Conservation (phyloP, 805 yeast species). For the Kazachstania africana region DNA sequence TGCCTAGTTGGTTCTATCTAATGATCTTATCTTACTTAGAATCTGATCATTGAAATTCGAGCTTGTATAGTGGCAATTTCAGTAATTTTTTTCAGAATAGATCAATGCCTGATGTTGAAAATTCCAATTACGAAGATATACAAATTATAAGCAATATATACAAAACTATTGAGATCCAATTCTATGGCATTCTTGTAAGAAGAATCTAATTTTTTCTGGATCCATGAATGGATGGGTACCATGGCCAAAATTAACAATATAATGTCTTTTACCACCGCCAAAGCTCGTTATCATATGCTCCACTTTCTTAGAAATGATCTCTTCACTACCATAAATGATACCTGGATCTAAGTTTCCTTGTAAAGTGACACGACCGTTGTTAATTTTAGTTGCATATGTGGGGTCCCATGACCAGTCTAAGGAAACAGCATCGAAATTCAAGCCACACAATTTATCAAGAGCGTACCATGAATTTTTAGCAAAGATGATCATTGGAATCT, state of each 20-base stretch:
- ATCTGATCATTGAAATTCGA: too few relatives aligned
- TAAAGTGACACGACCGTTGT: conserved; percentile 64
- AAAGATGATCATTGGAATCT: conserved; percentile 78
- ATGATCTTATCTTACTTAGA: too few relatives aligned
- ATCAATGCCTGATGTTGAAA: too few relatives aligned
- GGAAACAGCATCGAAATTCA: conserved; percentile 81
- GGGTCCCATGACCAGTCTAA: conserved; percentile 89
- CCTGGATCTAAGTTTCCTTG: conserved; percentile 98
- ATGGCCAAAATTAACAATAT: conserved; percentile 92
- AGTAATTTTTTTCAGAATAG: too few relatives aligned
- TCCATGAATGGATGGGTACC: conserved; percentile 98
- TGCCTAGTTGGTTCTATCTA: too few relatives aligned
- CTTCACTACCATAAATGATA: conserved; percentile 80
- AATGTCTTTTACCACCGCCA: conserved; percentile 86
- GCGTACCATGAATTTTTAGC: conserved; percentile 98
- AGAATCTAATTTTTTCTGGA: conserved; percentile 77
- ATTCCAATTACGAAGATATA: too few relatives aligned
- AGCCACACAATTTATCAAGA: conserved; percentile 65
- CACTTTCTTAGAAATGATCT: conserved; percentile 66
- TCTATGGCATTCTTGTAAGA: conserved; percentile 79
- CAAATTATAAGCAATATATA: not conserved
- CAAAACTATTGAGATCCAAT: conserved; percentile 40
- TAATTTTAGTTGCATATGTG: conserved; percentile 64
- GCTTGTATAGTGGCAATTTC: too few relatives aligned
- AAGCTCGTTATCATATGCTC: conserved; percentile 82